Base-by-base conservation (phyloP, 1,284 basidiomycete species). In the Chalciporus sp. region DNA sequence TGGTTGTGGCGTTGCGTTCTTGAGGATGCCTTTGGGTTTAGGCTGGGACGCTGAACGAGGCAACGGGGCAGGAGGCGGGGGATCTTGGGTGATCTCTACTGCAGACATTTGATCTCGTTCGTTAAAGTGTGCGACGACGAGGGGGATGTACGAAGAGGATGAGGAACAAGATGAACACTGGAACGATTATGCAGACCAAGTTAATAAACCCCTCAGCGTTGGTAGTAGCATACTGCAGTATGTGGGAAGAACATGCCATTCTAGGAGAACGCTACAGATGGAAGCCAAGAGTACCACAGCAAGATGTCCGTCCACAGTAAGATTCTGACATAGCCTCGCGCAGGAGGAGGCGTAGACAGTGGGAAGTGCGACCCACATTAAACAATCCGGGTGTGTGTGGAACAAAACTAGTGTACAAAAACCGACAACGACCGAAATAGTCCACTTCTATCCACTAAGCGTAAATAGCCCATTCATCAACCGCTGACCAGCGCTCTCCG, bases 11-110 rank as follows among this genome's bases (percentile, higher is more conserved):
- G 76, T 81, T 7, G 85, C 83, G 70, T 91, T 92, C 86, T 92
- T 92, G 64, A 92, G 73, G 61, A 92, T 92, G 29, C 90, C 90
- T 71, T 90, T 92, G 39, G 89, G 89, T 70, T 88, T 90, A 0
- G 78, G 81, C 58, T 82, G 74, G 2, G 85, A 86, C 37, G 75
- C 77, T 16, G 85, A 84, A 52, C 83, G 81, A 53, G 73, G 76
- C 10, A 80, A 61, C 27, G 76, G 80, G 1, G 72, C 72, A 40
- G 71, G 68, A 58, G 71, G 67, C 5, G 68, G 66, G 35, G 67
- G 76, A 61, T 76, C 78, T 51, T 72, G 61, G 49, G 71, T 74
- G 58, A 74, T 64, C 61, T 74, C 72, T 46, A 58, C 44, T 35
- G 65, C 48, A 44, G 75, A 69, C 76, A 78, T 78, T 49, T 57